Evolutionary conservation across 225 moss, liverwort and hornwort species (phyloP).

Genomic region (Marchantia paleacea): DNA sequence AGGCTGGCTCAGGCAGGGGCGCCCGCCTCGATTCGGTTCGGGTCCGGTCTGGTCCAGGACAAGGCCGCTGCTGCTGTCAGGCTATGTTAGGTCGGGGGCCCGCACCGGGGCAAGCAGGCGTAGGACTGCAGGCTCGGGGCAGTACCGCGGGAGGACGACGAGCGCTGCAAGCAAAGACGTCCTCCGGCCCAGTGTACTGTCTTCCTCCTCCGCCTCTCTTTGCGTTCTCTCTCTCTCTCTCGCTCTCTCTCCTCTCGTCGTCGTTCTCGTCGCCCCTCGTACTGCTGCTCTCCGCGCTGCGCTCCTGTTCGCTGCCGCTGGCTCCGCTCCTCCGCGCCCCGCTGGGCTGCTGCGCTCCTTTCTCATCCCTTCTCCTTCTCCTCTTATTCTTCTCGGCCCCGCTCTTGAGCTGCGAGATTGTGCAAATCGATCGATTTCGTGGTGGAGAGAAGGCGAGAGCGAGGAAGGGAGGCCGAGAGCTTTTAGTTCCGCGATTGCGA

Average conservation of each 20-base stretch:
- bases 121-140: constrained; percentile 6
- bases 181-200: background rate
- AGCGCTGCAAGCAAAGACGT: background rate
- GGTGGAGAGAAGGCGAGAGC: background rate
- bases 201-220: background rate
- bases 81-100: no score
- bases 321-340: no score
- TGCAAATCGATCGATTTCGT: background rate
- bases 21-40: no score
- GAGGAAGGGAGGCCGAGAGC: background rate
- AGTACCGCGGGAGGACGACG: background rate
- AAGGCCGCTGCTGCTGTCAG: no score
- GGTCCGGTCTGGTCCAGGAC: no score
- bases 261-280: no score
- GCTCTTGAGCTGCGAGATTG: background rate
- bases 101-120: no score
- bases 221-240: no score
- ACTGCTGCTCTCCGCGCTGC: no score
- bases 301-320: background rate
- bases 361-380: background rate
- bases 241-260: no score
- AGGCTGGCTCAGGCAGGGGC: no score
- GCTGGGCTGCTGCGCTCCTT: background rate
- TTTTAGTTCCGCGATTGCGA: background rate
- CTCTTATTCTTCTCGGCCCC: background rate